Evolutionary conservation across 1,284 basidiomycete genomes (phyloP).

Genomic region (Acaromyces ingoldii): DNA sequence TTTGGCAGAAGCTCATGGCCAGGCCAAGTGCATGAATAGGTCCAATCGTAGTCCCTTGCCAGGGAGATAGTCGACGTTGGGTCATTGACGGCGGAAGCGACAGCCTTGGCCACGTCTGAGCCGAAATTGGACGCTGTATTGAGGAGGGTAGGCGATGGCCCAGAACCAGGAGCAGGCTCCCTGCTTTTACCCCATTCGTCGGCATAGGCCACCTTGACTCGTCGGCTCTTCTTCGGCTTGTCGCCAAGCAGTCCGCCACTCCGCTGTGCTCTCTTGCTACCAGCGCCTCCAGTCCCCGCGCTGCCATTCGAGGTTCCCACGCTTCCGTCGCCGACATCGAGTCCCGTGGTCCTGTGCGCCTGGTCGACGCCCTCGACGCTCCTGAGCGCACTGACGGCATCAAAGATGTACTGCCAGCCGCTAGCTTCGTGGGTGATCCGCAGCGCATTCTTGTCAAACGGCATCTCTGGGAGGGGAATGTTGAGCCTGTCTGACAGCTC

Average conservation of each 20-base stretch:
- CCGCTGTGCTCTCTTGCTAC: neutral
- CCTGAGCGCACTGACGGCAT: conserved; percentile 65
- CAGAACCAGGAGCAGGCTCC: conserved; percentile 53
- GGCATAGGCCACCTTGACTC: conserved; percentile 88
- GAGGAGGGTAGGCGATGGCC: neutral
- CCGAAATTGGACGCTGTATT: conserved; percentile 31
- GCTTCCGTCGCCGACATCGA: conserved; percentile 17
- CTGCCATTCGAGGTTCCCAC: neutral
- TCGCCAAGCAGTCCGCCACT: conserved; percentile 11
- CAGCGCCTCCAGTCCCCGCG: too few species aligned
- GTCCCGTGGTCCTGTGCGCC: conserved; percentile 69
- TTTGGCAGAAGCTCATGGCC: conserved; percentile 57
- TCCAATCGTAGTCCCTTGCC: conserved; percentile 77
- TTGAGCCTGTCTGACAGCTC: conserved; percentile 64
- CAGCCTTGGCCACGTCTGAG: conserved; percentile 11
- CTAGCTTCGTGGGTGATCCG: conserved; percentile 59
- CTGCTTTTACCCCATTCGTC: conserved; percentile 87
- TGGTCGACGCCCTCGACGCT: conserved; percentile 69
- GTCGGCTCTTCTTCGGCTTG: conserved; percentile 45
- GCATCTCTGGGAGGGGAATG: conserved; percentile 92
- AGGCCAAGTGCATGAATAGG: conserved; percentile 82
- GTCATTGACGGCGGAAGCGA: too few species aligned
- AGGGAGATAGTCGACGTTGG: conserved; percentile 22
- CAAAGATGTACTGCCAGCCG: conserved; percentile 66
- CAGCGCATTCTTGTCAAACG: conserved; percentile 81